Conservation (phyloP, 768 basidiomycete species). For the Mrakia blollopis region DNA sequence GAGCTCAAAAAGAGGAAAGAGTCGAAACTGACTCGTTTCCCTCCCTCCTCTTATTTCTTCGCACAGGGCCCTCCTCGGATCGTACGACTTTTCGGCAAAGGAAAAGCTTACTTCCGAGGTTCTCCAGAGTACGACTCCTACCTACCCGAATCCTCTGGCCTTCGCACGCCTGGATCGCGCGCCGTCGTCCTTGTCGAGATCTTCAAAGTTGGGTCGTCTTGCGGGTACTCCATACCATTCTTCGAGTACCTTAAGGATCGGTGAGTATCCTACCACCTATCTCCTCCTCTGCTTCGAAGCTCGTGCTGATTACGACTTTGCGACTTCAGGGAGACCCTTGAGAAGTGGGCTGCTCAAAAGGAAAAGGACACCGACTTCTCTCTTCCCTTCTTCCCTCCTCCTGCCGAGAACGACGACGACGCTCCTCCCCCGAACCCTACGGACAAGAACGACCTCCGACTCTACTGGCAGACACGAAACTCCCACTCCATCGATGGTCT, state of each 20-base stretch:
- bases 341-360: constrained; percentile 7
- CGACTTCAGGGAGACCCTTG: constrained; percentile 1
- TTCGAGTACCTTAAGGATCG: constrained; percentile 24
- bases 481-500: constrained; percentile 11
- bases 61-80: constrained; percentile 27
- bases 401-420: background rate
- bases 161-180: constrained; percentile 2
- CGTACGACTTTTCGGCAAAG: constrained; percentile 24
- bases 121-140: constrained; percentile 3
- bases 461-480: constrained; percentile 17
- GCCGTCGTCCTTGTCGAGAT: constrained; percentile 14
- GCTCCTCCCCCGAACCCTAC: too few relatives aligned
- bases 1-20: too few relatives aligned
- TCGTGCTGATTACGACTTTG: background rate
- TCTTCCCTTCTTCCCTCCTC: background rate
- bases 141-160: constrained; percentile 1
- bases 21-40: background rate
- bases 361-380: constrained; percentile 16
- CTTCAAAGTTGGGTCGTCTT: constrained; percentile 20
- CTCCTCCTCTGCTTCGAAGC: background rate
- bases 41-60: too few relatives aligned
- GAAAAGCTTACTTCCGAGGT: constrained; percentile 17
- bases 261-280: background rate
- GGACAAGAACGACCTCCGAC: constrained; percentile 16
- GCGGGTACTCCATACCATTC: constrained; percentile 22